Conservation (phyloP, 1,139 yeast genomes). For the Blastobotrys illinoisensis region DNA sequence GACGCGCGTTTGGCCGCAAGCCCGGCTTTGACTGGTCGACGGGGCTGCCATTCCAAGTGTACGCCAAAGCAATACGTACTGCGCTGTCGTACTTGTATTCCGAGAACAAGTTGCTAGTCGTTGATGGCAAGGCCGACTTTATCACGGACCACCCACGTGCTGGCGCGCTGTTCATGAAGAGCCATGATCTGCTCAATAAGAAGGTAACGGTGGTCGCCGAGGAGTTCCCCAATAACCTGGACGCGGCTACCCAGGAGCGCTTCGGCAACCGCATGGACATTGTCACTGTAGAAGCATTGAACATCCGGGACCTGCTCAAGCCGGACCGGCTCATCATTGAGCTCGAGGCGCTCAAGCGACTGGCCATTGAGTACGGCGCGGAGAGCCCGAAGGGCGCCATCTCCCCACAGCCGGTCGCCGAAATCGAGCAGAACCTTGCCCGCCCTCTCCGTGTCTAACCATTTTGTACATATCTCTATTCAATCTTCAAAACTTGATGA, state of each 20-base stretch:
- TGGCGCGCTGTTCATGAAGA: constrained; percentile 52
- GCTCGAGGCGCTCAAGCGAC: constrained; percentile 59
- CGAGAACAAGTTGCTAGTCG: constrained; percentile 61
- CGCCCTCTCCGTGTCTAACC: background rate
- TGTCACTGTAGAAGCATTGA: constrained; percentile 69
- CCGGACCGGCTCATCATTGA: constrained; percentile 77
- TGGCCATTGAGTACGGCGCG: constrained; percentile 23
- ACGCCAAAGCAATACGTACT: constrained; percentile 66
- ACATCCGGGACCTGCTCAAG: constrained; percentile 77
- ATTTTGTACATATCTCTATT: constrained; percentile 7
- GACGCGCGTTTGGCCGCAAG: constrained; percentile 77
- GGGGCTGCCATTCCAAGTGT: constrained; percentile 68
- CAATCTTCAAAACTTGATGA: too few relatives aligned
- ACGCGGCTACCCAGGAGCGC: constrained; percentile 41
- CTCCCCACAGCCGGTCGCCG: background rate
- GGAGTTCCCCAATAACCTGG: constrained; percentile 47
- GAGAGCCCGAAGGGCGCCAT: constrained; percentile 7
- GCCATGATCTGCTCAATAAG: constrained; percentile 49
- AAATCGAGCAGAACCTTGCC: constrained; percentile 1
- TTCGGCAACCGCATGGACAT: constrained; percentile 53
- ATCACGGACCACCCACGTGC: constrained; percentile 45
- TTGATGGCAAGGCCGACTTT: constrained; percentile 59
- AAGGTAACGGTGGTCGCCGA: constrained; percentile 65
- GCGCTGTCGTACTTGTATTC: constrained; percentile 81
- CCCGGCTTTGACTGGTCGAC: constrained; percentile 87